A percentile compares a stretch with the other conserved stretches of the same genome.
Evolutionary conservation across 1,284 basidiomycete species (phyloP).

Genomic region (Trichosporon faecale): DNA sequence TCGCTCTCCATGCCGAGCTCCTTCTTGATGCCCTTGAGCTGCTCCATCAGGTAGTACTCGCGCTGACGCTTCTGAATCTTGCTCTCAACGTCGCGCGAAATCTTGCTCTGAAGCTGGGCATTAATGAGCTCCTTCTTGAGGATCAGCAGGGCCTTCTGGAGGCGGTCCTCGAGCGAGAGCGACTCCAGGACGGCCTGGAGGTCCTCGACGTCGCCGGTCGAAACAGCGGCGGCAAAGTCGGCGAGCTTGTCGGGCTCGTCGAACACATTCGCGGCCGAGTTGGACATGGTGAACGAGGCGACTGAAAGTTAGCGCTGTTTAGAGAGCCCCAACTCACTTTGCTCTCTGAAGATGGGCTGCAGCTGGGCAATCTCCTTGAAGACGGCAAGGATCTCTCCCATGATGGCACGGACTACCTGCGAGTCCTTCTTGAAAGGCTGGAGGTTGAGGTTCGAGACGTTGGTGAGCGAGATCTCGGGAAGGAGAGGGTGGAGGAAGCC

Average conservation of each 20-base stretch:
- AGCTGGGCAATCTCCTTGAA: conserved; percentile 99
- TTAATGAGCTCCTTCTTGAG: conserved; percentile 99
- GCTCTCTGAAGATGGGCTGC: conserved; percentile 96
- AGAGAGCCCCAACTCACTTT: conserved; percentile 56
- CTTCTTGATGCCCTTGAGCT: conserved; percentile 98
- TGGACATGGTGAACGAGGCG: conserved; percentile 82
- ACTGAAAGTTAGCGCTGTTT: conserved; percentile 30
- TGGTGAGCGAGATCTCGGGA: conserved; percentile 84
- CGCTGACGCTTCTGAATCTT: conserved; percentile 97
- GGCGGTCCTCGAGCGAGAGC: conserved; percentile 78
- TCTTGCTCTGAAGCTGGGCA: conserved; percentile 91
- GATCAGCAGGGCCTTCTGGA: conserved; percentile 86
- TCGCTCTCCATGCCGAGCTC: conserved; percentile 90
- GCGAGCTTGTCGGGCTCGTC: conserved; percentile 98
- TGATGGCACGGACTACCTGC: conserved; percentile 91
- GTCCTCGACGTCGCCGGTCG: conserved; percentile 83
- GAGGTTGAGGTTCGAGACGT: conserved; percentile 77
- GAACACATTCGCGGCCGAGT: conserved; percentile 94
- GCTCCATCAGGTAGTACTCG: conserved; percentile 98
- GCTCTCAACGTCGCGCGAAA: conserved; percentile 88
- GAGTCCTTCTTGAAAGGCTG: conserved; percentile 88
- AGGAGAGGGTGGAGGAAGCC: conserved; percentile 73
- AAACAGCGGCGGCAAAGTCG: conserved; percentile 96
- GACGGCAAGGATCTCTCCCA: conserved; percentile 93
- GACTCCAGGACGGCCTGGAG: conserved; percentile 90